phyloP scores from a whole-genome alignment of 805 yeast genomes.

The Pichia thaimueangensis region DNA sequence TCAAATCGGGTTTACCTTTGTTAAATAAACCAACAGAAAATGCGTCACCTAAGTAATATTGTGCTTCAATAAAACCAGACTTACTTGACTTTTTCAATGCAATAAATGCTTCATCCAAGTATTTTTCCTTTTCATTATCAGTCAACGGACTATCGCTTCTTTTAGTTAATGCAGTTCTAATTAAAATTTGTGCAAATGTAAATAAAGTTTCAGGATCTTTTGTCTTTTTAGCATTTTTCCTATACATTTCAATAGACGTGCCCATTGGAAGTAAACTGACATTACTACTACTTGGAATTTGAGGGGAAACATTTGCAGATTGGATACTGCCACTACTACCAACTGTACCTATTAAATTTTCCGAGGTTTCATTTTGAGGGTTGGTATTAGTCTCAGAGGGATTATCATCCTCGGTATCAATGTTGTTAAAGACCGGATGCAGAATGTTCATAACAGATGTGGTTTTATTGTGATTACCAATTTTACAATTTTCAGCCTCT shows the following conservation, averaged over 20 bases:
- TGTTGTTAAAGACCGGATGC: constrained; percentile 8
- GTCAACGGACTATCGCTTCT: constrained; percentile 13
- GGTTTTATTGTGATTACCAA: not conserved
- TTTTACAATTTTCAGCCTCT: too few relatives aligned
- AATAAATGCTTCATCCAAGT: constrained; percentile 69
- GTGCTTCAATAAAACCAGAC: constrained; percentile 65
- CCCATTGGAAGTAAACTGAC: constrained; percentile 30
- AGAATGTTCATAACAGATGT: constrained; percentile 6
- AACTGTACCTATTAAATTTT: too few relatives aligned
- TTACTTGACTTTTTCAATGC: constrained; percentile 37
- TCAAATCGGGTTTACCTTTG: constrained; percentile 64
- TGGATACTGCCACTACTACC: too few relatives aligned
- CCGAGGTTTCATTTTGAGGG: too few relatives aligned
- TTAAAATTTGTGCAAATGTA: constrained; percentile 78
- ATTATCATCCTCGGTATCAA: too few relatives aligned
- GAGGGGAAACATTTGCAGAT: too few relatives aligned
- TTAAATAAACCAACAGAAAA: constrained; percentile 70
- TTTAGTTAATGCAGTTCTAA: constrained; percentile 31
- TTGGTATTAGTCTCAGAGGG: too few relatives aligned
- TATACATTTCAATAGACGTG: constrained; percentile 80
- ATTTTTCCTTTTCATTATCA: constrained; percentile 39
- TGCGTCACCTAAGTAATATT: constrained; percentile 87
- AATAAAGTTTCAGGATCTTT: constrained; percentile 83
- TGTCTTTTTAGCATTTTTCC: constrained; percentile 76
- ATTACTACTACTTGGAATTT: not conserved